Conservation (phyloP, 805 yeast genomes). For the Metschnikowia chrysomelidarum region DNA sequence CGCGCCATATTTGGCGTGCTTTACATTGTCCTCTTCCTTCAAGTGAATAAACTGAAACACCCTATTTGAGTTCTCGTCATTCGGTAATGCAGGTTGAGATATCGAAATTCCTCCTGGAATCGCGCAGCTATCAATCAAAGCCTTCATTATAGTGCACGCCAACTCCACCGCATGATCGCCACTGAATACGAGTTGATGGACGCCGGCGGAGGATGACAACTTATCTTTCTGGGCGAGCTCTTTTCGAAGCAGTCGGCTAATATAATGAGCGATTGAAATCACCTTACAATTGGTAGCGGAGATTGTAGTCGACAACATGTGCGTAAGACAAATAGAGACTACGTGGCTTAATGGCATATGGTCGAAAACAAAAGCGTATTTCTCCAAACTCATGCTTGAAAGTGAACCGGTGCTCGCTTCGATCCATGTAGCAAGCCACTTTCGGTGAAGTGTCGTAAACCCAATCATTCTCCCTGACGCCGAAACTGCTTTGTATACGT, state of each 20-base stretch:
- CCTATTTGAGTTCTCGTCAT: not conserved
- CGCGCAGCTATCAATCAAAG: constrained; percentile 16
- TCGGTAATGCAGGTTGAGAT: not conserved
- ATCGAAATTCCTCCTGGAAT: constrained; percentile 7
- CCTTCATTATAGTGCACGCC: constrained; percentile 18
- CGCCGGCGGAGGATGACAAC: not conserved
- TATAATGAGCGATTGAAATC: constrained; percentile 15
- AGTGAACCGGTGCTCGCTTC: constrained; percentile 4
- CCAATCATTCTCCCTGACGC: constrained; percentile 3
- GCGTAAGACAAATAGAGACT: constrained; percentile 20
- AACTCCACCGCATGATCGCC: constrained; percentile 22
- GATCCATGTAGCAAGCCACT: constrained; percentile 10
- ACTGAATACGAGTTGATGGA: constrained; percentile 11
- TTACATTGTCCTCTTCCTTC: constrained; percentile 1
- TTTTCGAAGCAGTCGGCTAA: constrained; percentile 1
- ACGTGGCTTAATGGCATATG: constrained; percentile 17
- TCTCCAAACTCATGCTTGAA: constrained; percentile 4
- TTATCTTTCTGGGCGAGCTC: constrained; percentile 3
- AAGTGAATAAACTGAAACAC: constrained; percentile 9
- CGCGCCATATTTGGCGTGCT: constrained; percentile 11
- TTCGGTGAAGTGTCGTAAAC: constrained; percentile 8
- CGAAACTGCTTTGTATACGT: constrained; percentile 5
- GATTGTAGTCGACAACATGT: constrained; percentile 21
- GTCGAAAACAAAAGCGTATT: constrained; percentile 16
- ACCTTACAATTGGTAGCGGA: constrained; percentile 19